phyloP scores from a whole-genome alignment of 345 rosid genomes.

The Citrus hindsii region DNA sequence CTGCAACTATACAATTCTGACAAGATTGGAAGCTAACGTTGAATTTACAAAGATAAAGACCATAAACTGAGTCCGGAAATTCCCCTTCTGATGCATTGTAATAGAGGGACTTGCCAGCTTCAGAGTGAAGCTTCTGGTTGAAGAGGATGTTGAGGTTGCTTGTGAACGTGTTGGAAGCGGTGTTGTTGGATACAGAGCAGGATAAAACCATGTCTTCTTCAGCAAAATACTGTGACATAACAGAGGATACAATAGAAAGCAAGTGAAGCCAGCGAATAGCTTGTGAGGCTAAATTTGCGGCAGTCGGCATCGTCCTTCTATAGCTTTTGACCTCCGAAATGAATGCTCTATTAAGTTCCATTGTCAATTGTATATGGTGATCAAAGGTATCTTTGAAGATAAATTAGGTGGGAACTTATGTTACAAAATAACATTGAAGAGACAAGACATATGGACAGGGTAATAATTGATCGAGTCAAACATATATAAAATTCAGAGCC shows the following conservation, averaged over 20 bases:
- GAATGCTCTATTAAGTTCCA: not conserved
- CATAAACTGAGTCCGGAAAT: conserved; percentile 1
- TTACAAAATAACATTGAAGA: no score
- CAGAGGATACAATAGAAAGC: not conserved
- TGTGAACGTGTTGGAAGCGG: not conserved
- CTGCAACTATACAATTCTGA: conserved; percentile 8
- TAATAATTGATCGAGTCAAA: no score
- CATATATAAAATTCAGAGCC: no score
- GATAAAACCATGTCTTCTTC: not conserved
- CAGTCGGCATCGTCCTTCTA: not conserved
- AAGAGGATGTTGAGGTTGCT: not conserved
- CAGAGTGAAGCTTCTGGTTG: not conserved
- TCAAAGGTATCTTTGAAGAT: no score
- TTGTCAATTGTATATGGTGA: no score
- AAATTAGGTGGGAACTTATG: no score
- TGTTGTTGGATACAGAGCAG: not conserved
- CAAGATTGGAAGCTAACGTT: not conserved
- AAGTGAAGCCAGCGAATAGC: not conserved
- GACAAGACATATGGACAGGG: no score
- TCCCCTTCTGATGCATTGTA: conserved; percentile 1
- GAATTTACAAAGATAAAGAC: conserved; percentile 15
- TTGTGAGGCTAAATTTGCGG: not conserved
- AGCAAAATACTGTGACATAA: not conserved
- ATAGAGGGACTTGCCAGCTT: not conserved
- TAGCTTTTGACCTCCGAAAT: not conserved